phyloP scores from a whole-genome alignment of 2,329 filamentous ascomycete genomes.

The Colletotrichum shisoi region DNA sequence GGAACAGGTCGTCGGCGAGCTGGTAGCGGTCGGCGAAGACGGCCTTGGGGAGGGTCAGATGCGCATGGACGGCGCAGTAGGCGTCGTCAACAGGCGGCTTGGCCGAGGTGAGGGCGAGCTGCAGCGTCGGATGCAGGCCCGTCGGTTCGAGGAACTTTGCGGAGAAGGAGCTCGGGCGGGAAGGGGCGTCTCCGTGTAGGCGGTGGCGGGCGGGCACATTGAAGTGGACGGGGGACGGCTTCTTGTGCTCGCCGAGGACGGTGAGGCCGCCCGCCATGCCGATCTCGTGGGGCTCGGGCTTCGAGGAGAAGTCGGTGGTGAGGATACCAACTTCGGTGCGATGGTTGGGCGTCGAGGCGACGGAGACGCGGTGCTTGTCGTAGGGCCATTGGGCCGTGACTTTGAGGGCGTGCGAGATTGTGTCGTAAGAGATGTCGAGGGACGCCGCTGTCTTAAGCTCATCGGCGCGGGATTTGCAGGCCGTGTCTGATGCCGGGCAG shows the following conservation, averaged over 20 bases:
- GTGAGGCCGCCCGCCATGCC: conserved; percentile 80
- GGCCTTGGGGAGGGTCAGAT: conserved; percentile 80
- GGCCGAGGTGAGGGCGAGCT: conserved; percentile 67
- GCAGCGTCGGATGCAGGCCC: conserved; percentile 83
- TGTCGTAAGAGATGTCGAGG: conserved; percentile 80
- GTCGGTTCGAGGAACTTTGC: conserved; percentile 73
- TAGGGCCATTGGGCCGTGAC: conserved; percentile 71
- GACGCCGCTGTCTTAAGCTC: conserved; percentile 63
- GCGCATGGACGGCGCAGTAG: conserved; percentile 77
- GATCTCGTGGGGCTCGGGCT: conserved; percentile 74
- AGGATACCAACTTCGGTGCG: conserved; percentile 85
- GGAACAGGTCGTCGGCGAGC: conserved; percentile 76
- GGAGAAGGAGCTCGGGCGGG: conserved; percentile 58
- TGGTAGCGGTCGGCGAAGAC: conserved; percentile 92
- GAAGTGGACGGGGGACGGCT: conserved; percentile 80
- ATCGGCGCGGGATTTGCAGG: conserved; percentile 60
- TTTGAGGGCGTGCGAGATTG: conserved; percentile 69
- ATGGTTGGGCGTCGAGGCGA: conserved; percentile 54
- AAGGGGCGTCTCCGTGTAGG: conserved; percentile 53
- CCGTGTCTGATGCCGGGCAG: conserved; percentile 57
- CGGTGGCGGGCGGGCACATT: conserved; percentile 82
- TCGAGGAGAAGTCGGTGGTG: conserved; percentile 66
- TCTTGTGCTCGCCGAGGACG: conserved; percentile 76
- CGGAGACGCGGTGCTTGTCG: conserved; percentile 51
- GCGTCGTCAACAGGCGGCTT: conserved; percentile 60